Evolutionary conservation across 345 rosid genomes (phyloP), one percentile per base, ranked within the genome.

Genomic region (Kernera saxatilis): DNA sequence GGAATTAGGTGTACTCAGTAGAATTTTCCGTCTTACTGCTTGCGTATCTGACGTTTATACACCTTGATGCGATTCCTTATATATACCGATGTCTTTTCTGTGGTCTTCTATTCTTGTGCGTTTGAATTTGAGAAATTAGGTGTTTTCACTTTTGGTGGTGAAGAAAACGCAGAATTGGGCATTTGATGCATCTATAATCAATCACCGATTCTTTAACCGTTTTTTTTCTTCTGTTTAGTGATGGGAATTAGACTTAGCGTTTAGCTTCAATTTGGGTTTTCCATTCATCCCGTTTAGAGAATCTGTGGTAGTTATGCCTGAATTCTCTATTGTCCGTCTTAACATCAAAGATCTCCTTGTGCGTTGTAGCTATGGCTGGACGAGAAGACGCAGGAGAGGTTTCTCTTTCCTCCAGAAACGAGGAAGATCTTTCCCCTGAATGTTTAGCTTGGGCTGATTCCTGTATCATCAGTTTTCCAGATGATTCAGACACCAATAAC

Each of bases 371-470:
- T 18, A 77, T 77, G 76, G 11, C 50, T 40, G 61, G 39, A 70
- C 12, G 48, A 71, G 64, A 63, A 64, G 67, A 70, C 35, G 25
- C 13, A 10, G 27, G 11, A 48, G 73, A 45, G 39, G 39, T 69
- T 26, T 69, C 65, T 15, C 35, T 75, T 4, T 52, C 52, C 1
- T 58, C 60, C 0, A 43, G 19, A 75, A 12, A 69, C 17, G 58
- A 75, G 21, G 83, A 84, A 57, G 64, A 32, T 29, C 73, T 79
- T 71, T 84, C 85, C 4, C 60, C 82, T 64, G 96, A 86, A 70
- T 83, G 78, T 71, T 51, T 81, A 70, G 86, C 88, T 30, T 90
- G 93, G 96, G 87, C 75, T 58, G 89, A 90, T 77, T 90, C 91
- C 49, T 90, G 93, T 70, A 79, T 84, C 59, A 55, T 78, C 63